Base-by-base conservation (phyloP, 306 rosid genomes). In the Cicer judaicum region DNA sequence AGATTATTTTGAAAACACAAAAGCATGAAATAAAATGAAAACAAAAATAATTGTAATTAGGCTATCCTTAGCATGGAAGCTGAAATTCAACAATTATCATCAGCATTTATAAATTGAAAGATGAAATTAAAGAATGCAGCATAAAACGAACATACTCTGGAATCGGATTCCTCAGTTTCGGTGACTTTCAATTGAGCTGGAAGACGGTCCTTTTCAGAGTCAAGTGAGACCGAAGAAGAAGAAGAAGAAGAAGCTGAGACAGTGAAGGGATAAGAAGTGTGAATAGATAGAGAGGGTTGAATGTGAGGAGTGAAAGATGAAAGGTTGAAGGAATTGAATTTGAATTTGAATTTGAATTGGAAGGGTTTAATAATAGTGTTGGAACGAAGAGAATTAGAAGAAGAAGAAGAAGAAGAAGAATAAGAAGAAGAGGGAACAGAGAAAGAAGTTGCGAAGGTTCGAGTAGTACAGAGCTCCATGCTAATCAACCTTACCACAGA, bases 131-230 rank as follows among this genome's bases (percentile, higher is more conserved):
- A 39, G 7, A 55, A 55, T 55, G 62, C 62, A 18, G 36, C 38
- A 55, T 21, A 55, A 19, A 2, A n/a, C 60, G 8, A 72, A 70
- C 87, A 79, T 72, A 90, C 97, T 56, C 86, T 88, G 83, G 95
- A 90, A 78, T 91, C 88, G 73, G 92, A 80, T 77, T 87, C 88
- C 71, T 76, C 62, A 50, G 85, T 86, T 83, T 87, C 88, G 29
- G 89, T 82, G 81, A 94, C 89, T 14, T 80, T 83, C 46, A 94
- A 65, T 7, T 85, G 81, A 0, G 88, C 95, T 1, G 92, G 97
- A 71, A 91, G 96, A 74, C 50, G 67, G 64, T 91, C 92, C 1
- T 68, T 60, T 64, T 88, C 86, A 0, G 81, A 19, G 62, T 19
- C 88, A 43, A 68, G 0, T 49, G 81, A 76, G 4, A 78, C 83